Evolutionary conservation across 345 rosid genomes (phyloP), one percentile per base, ranked within the genome.

Genomic region (Anacardium occidentale): DNA sequence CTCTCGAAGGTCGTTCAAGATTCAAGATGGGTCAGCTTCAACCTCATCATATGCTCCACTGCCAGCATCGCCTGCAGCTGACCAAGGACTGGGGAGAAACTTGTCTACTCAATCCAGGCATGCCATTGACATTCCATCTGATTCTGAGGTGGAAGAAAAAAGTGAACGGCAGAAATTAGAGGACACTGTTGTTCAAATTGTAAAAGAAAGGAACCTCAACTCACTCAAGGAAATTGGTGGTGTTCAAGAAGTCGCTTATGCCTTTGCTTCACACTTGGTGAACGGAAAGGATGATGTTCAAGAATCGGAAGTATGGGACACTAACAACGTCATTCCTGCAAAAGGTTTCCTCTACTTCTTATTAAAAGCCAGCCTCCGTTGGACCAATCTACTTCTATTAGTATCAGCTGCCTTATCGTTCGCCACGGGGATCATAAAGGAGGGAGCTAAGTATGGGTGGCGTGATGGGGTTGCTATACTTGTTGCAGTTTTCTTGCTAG

Each of bases 401-500:
- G 54, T 75, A 11, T 32, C 45, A 25, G 67, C 79, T 48, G 71
- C 29, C 26, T 64, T 79, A 12, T 79, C 79, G 14, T 71, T 75
- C 51, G 1, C 14, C 40, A 57, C 71, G 15, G 79, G 66, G 68
- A 62, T 72, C 15, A 22, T 32, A 32, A 58, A 56, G 59, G 26
- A 62, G 21, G 79, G 79, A 51, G 50, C 68, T 2, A 53, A 60
- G 50, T 18, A 25, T 14, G 79, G 82, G 50, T 79, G 82, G 82
- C 70, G 68, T 20, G 82, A 75, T 32, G 82, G 79, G 18, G 79
- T 22, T 56, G 77, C 71, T 10, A 75, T 75, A 66, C 74, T 75
- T 26, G 18, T 18, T 15, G 74, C 79, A 3, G 44, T 72, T 57
- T 69, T n/a, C 26, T 10, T 76, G 29, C 45, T 79, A 2, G 44